Evolutionary conservation across 768 basidiomycete species (phyloP), one percentile per base, ranked within the genome.

Genomic region (Termitomyces sp.): DNA sequence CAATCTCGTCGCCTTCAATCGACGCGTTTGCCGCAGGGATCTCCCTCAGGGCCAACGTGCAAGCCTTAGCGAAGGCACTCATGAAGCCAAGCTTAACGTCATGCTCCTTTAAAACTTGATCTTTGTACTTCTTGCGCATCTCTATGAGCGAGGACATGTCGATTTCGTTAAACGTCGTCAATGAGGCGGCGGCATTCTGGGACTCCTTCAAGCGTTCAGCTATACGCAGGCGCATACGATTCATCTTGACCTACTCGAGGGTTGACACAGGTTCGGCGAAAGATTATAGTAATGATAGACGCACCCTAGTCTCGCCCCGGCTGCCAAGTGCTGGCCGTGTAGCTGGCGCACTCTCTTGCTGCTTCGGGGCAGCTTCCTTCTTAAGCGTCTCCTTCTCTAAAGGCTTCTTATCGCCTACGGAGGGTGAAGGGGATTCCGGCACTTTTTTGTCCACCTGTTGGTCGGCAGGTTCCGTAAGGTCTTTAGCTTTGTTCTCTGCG

Each of bases 131-230:
- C 72, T 89, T 86, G 69, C 96, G 91, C 87, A 98, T 86, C 46
- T 89, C 88, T 80, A 97, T 91, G 59, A 98, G 79, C 47, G 92
- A 89, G 46, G 94, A 95, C 96, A 99, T 98, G 80, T 98, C 96
- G 71, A 99, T 93, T 78, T 99, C 96, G 79, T 99, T 98, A 85
- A 99, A 99, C 31, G 96, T 98, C 38, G 97, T 98, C 62, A 98
- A 76, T 54, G 94, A 96, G 51, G 96, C 96, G 4, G 96, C 97
- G 20, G 92, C 86, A 72, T 98, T 97, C 74, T 99, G 96, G 29
- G 96, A 96, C 73, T 97, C 90, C 80, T 99, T 99, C 73, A 99
- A 86, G 56, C 96, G 94, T 77, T 96, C 94, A 51, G 96, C 91
- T 70, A 99, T 99, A 63, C 96, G 93, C 64, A 92, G 82, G 51